phyloP scores from a whole-genome alignment of 169 alveolate species.

The Pseudocohnilembus persalinus region DNA sequence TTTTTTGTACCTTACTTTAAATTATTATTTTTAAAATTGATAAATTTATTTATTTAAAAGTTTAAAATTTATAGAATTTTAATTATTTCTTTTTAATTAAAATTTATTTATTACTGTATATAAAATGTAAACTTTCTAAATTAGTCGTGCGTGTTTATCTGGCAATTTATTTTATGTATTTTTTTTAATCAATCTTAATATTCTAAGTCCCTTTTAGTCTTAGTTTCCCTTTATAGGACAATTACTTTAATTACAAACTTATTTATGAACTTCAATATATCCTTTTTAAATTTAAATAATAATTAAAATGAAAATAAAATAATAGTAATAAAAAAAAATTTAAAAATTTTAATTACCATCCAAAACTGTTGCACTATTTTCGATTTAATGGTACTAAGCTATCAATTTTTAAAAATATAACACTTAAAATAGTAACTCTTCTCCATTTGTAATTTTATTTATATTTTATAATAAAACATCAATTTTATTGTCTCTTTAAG shows the following conservation, averaged over 20 bases:
- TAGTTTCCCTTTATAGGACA: not conserved
- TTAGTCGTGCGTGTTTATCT: not conserved
- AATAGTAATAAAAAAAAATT: no score
- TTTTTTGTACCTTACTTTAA: slow-evolving; percentile 58
- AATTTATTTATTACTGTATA: no score
- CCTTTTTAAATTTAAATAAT: no score
- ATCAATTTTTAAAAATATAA: slow-evolving; percentile 7
- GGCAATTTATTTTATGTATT: not conserved
- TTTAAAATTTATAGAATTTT: no score
- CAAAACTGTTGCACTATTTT: not conserved
- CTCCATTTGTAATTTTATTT: slow-evolving; percentile 36
- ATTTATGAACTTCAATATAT: not conserved
- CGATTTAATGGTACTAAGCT: not conserved
- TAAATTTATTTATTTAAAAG: no score
- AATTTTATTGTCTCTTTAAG: slow-evolving; percentile 24
- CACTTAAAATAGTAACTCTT: slow-evolving; percentile 17
- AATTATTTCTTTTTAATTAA: no score
- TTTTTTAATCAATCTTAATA: not conserved
- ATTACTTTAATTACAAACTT: not conserved
- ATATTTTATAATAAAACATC: slow-evolving; percentile 30
- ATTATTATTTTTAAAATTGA: slow-evolving; percentile 30
- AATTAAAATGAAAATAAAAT: no score
- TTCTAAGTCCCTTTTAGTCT: not conserved
- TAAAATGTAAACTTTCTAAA: not conserved
- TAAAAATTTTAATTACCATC: no score